phyloP scores from a whole-genome alignment of 2,329 filamentous ascomycete species.

The Fusarium guadeloupense region DNA sequence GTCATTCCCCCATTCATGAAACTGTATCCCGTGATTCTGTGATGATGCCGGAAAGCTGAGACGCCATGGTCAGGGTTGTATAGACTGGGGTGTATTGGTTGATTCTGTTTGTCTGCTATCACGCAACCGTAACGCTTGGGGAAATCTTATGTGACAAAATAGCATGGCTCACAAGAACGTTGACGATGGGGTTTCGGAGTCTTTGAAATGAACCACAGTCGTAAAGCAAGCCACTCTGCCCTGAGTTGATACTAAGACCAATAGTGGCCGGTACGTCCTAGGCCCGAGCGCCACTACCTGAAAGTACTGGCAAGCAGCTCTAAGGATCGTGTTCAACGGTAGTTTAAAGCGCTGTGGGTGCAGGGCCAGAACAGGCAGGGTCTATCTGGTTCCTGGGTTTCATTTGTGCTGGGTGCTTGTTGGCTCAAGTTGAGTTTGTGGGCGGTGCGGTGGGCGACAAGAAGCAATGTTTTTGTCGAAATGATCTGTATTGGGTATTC shows the following conservation, averaged over 20 bases:
- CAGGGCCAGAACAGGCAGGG: slow-evolving; percentile 1
- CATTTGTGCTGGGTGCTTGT: too few species aligned
- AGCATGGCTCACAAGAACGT: not conserved
- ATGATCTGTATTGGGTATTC: too few species aligned
- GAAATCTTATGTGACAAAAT: slow-evolving; percentile 12
- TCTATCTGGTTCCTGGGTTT: not conserved
- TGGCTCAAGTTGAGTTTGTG: too few species aligned
- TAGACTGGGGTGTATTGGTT: not conserved
- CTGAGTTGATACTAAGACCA: slow-evolving; percentile 2
- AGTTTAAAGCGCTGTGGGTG: not conserved
- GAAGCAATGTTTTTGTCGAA: too few species aligned
- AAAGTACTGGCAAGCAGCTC: not conserved
- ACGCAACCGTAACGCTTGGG: not conserved
- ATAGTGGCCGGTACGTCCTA: slow-evolving; percentile 6
- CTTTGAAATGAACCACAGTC: not conserved
- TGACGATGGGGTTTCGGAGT: not conserved
- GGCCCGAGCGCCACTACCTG: slow-evolving; percentile 1
- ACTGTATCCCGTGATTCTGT: slow-evolving; percentile 37
- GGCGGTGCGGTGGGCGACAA: too few species aligned
- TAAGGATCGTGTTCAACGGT: not conserved
- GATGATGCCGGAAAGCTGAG: slow-evolving; percentile 33
- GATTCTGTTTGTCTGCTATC: slow-evolving; percentile 1
- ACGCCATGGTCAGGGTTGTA: slow-evolving; percentile 23
- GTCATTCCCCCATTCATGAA: slow-evolving; percentile 23
- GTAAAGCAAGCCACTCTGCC: not conserved